Percentiles rank a stretch among this genome's conserved stretches.
These are phyloP conservation scores for Penicillium lagena DNA, from an alignment of 495 filamentous ascomycete species.

Conservation along the genomic window DNA sequence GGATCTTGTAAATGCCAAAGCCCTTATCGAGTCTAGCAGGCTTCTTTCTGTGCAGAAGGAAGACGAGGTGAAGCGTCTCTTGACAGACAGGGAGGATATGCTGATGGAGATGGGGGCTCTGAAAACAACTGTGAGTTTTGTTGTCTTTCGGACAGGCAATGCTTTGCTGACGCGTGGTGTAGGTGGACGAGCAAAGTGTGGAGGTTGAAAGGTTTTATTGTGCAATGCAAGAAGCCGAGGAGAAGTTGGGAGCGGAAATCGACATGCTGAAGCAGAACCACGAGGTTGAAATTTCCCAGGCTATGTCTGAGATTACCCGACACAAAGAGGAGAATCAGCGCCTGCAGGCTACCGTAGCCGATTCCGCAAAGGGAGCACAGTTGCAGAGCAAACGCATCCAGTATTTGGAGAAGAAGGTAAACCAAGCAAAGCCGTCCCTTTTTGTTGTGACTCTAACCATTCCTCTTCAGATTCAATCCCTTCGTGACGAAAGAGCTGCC, in stretches of 20 bases:
- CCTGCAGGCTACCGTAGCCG: conserved; percentile 16
- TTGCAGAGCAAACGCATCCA: conserved; percentile 28
- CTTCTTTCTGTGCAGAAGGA: conserved; percentile 17
- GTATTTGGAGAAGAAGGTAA: conserved; percentile 38
- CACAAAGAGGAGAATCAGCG: conserved; percentile 18
- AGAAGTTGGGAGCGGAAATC: conserved; percentile 13
- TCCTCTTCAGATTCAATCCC: conserved; percentile 24
- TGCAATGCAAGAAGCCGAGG: conserved; percentile 13
- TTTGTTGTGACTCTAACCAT: background rate
- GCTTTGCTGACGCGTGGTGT: conserved; percentile 2
- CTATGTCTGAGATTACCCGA: conserved; percentile 13
- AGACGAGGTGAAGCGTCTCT: conserved; percentile 16
- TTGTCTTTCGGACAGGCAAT: background rate
- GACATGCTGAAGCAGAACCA: conserved; percentile 10
- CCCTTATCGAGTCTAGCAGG: conserved; percentile 10
- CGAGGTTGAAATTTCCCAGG: conserved; percentile 10
- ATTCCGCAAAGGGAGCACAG: conserved; percentile 26
- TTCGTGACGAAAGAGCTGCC: conserved; percentile 33
- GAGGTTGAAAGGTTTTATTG: conserved; percentile 17
- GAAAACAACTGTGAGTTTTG: conserved; percentile 22
- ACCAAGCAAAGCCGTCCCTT: background rate
- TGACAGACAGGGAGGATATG: conserved; percentile 12
- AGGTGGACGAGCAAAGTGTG: conserved; percentile 15
- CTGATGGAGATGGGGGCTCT: conserved; percentile 11
- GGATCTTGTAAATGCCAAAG: conserved; percentile 11